phyloP scores from a whole-genome alignment of 768 basidiomycete species.

The Lentinula lateritia region DNA sequence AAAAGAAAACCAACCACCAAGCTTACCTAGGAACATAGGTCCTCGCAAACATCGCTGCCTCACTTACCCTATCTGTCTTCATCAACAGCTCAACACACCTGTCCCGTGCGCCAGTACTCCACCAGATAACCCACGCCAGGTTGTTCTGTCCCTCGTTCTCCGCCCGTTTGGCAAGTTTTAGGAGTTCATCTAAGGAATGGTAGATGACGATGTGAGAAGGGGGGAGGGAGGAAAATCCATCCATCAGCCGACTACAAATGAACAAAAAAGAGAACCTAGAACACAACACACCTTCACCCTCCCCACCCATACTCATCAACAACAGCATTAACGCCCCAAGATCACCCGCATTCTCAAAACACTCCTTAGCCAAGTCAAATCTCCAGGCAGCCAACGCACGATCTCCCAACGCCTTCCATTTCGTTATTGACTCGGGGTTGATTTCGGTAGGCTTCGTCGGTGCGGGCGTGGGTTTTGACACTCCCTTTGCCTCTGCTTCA shows the following conservation, averaged over 20 bases:
- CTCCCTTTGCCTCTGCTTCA: background rate
- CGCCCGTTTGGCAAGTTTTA: slow-evolving; percentile 17
- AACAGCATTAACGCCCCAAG: slow-evolving; percentile 84
- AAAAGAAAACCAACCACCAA: background rate
- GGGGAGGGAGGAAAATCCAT: slow-evolving; percentile 32
- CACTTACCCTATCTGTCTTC: slow-evolving; percentile 81
- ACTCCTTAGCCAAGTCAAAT: slow-evolving; percentile 87
- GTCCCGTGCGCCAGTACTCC: slow-evolving; percentile 77
- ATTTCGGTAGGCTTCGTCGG: background rate
- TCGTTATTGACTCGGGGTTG: slow-evolving; percentile 61
- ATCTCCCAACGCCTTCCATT: slow-evolving; percentile 94
- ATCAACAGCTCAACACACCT: slow-evolving; percentile 81
- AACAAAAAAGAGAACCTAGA: slow-evolving; percentile 22
- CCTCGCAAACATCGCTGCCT: slow-evolving; percentile 91
- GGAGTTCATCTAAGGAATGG: background rate
- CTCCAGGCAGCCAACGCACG: slow-evolving; percentile 89
- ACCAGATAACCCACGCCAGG: slow-evolving; percentile 84
- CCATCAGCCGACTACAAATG: slow-evolving; percentile 5
- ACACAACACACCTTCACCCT: slow-evolving; percentile 55
- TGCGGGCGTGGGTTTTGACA: background rate
- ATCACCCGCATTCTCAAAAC: slow-evolving; percentile 86
- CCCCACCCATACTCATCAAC: slow-evolving; percentile 74
- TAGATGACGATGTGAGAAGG: background rate
- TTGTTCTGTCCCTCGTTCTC: slow-evolving; percentile 84
- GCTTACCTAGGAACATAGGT: slow-evolving; percentile 84